Percentiles rank a stretch among this genome's conserved stretches.
These are phyloP conservation scores for Mycena maculata DNA, from an alignment of 768 basidiomycete genomes.

Conservation along the genomic window DNA sequence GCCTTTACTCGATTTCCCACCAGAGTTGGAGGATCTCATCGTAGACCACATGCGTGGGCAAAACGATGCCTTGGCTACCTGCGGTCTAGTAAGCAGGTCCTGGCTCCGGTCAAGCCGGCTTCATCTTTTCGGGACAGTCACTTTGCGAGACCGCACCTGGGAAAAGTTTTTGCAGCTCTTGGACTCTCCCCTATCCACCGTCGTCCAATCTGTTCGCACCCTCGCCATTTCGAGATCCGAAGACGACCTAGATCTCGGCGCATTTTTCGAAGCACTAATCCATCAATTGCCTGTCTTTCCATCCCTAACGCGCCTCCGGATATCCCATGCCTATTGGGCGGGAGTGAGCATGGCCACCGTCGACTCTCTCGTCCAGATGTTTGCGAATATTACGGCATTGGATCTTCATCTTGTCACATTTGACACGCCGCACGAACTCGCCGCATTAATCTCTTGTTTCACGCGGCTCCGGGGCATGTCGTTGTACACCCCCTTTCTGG, in stretches of 20 bases:
- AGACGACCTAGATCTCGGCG: not conserved
- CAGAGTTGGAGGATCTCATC: conserved; percentile 16
- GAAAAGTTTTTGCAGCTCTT: not conserved
- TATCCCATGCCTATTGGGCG: not conserved
- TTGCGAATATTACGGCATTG: conserved; percentile 2
- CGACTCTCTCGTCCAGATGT: not conserved
- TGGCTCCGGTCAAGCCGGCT: not conserved
- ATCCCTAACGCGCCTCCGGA: not conserved
- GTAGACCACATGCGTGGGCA: not conserved
- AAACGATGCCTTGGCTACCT: not conserved
- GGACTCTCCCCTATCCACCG: not conserved
- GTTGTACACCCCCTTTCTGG: not conserved
- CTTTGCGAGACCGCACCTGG: not conserved
- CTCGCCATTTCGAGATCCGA: not conserved
- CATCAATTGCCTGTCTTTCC: not conserved
- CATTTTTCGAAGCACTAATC: not conserved
- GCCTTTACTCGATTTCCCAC: not conserved
- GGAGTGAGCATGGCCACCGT: not conserved
- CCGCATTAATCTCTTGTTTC: not conserved
- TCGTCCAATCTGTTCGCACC: not conserved
- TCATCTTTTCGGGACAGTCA: conserved; percentile 2
- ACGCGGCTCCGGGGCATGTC: not conserved
- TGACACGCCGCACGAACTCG: not conserved
- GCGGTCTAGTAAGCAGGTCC: not conserved
- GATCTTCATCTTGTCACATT: not conserved